phyloP scores from a whole-genome alignment of 2,329 filamentous ascomycete genomes.

The Lachnellula occidentalis region DNA sequence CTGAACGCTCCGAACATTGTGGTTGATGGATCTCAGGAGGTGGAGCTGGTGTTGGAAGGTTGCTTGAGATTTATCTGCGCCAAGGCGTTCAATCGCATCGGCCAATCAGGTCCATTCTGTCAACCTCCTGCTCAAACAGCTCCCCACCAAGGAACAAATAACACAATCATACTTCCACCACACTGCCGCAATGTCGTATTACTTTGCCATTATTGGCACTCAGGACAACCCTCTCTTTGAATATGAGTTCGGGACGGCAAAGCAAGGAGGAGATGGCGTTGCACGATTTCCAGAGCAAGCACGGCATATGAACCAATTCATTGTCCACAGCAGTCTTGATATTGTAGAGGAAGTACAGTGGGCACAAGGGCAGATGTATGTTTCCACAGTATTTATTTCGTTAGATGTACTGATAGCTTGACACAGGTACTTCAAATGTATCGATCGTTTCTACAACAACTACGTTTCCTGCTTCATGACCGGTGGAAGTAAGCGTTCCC shows the following conservation, averaged over 20 bases:
- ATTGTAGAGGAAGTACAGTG: conserved; percentile 96
- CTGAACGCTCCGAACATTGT: conserved; percentile 82
- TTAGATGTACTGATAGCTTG: conserved; percentile 2
- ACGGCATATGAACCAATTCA: conserved; percentile 94
- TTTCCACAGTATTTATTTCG: conserved; percentile 7
- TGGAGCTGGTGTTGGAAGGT: conserved; percentile 8
- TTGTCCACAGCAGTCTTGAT: conserved; percentile 88
- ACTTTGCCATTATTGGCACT: conserved; percentile 94
- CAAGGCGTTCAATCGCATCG: conserved; percentile 17
- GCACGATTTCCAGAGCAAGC: conserved; percentile 84
- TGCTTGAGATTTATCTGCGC: conserved; percentile 20
- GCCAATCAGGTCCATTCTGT: conserved; percentile 20
- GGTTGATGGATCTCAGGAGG: conserved; percentile 13
- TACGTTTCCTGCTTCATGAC: conserved; percentile 95
- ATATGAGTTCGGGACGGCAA: conserved; percentile 93
- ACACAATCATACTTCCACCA: conserved; percentile 2
- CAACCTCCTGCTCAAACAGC: neutral
- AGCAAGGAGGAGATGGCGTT: conserved; percentile 89
- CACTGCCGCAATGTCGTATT: conserved; percentile 74
- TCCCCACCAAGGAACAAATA: neutral
- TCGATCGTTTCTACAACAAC: conserved; percentile 95
- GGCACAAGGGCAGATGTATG: conserved; percentile 76
- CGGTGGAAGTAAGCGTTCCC: conserved; percentile 52
- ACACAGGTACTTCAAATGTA: conserved; percentile 83
- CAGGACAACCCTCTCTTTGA: conserved; percentile 96